phyloP scores from a whole-genome alignment of 2,329 filamentous ascomycete genomes.

The Alternaria infectoria region DNA sequence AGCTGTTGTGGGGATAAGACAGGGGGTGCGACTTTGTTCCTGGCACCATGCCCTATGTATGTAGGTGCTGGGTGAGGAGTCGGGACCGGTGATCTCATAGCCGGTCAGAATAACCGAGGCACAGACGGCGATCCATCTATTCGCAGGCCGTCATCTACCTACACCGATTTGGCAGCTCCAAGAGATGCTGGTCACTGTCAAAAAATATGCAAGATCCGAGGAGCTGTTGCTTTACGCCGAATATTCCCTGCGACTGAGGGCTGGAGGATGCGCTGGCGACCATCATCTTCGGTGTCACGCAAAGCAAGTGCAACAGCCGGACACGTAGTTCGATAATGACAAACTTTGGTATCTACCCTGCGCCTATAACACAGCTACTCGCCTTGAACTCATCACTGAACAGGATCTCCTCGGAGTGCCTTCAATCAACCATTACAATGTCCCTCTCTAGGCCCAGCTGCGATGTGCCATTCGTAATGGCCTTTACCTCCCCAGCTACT shows the following conservation, averaged over 20 bases:
- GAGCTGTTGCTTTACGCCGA: not conserved
- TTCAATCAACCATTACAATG: slow-evolving; percentile 41
- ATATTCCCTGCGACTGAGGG: not conserved
- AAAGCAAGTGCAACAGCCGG: not conserved
- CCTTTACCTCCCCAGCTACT: slow-evolving; percentile 49
- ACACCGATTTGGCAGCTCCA: not conserved
- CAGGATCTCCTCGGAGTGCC: too few species aligned
- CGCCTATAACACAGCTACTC: not conserved
- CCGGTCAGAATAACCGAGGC: slow-evolving; percentile 3
- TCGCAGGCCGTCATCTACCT: not conserved
- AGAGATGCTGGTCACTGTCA: not conserved
- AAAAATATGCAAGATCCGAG: not conserved
- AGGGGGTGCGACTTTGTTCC: not conserved
- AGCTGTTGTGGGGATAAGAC: not conserved
- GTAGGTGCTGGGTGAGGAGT: not conserved
- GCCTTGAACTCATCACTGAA: not conserved
- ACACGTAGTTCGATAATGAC: not conserved
- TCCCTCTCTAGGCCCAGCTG: slow-evolving; percentile 25
- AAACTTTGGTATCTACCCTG: not conserved
- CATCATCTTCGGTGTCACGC: not conserved
- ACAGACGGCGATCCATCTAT: not conserved
- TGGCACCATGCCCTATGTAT: not conserved
- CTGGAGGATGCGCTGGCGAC: not conserved
- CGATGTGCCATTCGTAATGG: slow-evolving; percentile 34
- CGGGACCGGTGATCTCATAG: not conserved